Conservation (phyloP, 73 alveolate genomes). For the Stentor roeselii region DNA sequence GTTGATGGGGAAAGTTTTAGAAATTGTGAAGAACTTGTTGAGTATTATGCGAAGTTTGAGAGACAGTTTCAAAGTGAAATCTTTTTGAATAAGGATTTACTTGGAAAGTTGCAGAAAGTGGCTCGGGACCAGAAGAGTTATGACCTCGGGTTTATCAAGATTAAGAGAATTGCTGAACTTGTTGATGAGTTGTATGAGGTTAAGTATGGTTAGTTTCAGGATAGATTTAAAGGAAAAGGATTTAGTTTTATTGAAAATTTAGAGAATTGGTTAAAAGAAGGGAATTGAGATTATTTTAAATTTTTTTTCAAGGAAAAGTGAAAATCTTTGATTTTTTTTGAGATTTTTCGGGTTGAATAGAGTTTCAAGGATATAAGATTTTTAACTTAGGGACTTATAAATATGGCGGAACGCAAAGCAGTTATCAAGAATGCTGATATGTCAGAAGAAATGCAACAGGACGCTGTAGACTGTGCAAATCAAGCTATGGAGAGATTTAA, state of each 20-base stretch:
- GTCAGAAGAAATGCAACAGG: slow-evolving; percentile 98
- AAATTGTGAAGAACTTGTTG: not conserved
- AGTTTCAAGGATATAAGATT: no score
- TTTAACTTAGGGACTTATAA: no score
- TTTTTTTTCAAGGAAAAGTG: no score
- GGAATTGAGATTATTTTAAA: no score
- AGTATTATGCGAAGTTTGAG: not conserved
- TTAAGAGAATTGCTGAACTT: not conserved
- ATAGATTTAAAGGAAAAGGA: no score
- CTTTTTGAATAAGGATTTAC: no score
- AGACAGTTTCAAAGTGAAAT: not conserved
- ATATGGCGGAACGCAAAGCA: slow-evolving; percentile 62
- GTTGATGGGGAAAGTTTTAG: not conserved
- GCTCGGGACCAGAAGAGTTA: not conserved
- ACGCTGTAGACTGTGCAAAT: slow-evolving; percentile 96
- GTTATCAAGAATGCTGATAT: slow-evolving; percentile 97
- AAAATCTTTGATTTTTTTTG: no score
- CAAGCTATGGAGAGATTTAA: slow-evolving; percentile 73
- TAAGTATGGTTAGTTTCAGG: no score
- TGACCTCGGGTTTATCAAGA: not conserved
- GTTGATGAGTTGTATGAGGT: not conserved
- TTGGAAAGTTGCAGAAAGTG: not conserved
- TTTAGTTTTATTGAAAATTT: no score
- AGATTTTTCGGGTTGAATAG: no score
- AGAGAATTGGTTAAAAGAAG: no score